Evolutionary conservation across 2,329 filamentous ascomycete species (phyloP).

Genomic region (Trichoderma aggressivum): DNA sequence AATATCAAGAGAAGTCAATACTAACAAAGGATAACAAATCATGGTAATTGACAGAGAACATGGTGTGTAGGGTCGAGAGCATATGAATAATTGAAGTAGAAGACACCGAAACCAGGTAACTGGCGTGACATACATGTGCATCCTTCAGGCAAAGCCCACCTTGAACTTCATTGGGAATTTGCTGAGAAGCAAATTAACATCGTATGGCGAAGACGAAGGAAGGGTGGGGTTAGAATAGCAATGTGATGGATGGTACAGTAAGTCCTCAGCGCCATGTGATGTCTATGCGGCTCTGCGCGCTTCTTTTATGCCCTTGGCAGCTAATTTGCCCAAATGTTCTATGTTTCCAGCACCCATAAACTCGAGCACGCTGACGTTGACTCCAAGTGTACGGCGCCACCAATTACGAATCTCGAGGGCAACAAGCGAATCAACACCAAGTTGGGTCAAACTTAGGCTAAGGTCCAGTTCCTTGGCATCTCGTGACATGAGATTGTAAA

Average conservation of each 20-base stretch:
- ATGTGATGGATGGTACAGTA: not conserved
- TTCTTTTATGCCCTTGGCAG: not conserved
- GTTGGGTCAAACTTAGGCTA: not conserved
- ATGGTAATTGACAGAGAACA: not conserved
- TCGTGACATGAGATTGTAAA: slow-evolving; percentile 18
- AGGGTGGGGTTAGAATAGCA: not conserved
- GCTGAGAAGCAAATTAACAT: not conserved
- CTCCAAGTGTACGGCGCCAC: slow-evolving; percentile 20
- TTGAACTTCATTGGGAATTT: not conserved
- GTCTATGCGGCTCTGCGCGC: not conserved
- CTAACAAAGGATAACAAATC: not conserved
- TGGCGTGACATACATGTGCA: not conserved
- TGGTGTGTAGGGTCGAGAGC: not conserved
- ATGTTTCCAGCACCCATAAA: slow-evolving; percentile 19
- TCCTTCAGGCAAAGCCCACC: not conserved
- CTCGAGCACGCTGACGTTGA: slow-evolving; percentile 18
- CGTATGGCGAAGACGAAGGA: not conserved
- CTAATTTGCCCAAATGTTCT: slow-evolving; percentile 5
- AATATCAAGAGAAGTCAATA: not conserved
- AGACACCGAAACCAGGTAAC: not conserved
- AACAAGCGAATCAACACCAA: slow-evolving; percentile 23
- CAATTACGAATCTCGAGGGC: slow-evolving; percentile 23
- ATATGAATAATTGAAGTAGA: not conserved
- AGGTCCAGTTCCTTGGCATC: slow-evolving; percentile 18
- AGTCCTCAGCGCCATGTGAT: not conserved